Evolutionary conservation across 179 eudicot species (phyloP), one percentile per base, ranked within the genome.

Genomic region (Drosera spatulata): DNA sequence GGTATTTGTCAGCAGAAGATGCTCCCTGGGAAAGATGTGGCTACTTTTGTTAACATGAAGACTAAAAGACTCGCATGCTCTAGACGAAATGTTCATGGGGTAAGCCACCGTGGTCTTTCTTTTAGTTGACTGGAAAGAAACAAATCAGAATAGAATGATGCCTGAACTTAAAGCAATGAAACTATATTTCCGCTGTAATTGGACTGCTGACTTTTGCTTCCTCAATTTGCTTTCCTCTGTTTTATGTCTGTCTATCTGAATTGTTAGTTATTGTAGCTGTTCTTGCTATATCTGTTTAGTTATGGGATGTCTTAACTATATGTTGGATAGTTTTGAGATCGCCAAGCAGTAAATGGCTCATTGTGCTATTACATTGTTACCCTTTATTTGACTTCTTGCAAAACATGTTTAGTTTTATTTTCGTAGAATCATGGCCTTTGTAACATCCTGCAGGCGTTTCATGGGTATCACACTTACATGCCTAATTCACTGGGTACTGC

Each of bases 1-100:
- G 85, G 76, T 70, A 83, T 91, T 50, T 91, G 98, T 69, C 84
- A 80, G 66, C 95, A 80, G 70, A 85, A 77, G 76, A 78, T 91
- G 91, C 84, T 91, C 61, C 95, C 96, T 8, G 88, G 88, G 45
- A 88, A 91, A 76, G 95, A 91, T 71, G 98, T 91, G 52, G 96
- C 91, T 11, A 63, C 96, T 14, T 73, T 88, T 47, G 64, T 91
- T 55, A 91, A 85, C 69, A 61, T 69, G 70, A 83, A 82, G 56
- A 82, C 98, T n/a, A 96, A 95, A 66, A 82, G 74, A 63, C 82
- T 91, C 62, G 85, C 72, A 53, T 91, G 96, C 76, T 83, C 91
- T 38, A 86, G 96, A 58, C 83, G 96, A 79, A 91, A 91, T 56
- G 57, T 66, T 22, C 76, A 82, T 60, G 96, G 98, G 88, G 98